Evolutionary conservation across 306 rosid species (phyloP).

Genomic region (Dalbergia cultrata): DNA sequence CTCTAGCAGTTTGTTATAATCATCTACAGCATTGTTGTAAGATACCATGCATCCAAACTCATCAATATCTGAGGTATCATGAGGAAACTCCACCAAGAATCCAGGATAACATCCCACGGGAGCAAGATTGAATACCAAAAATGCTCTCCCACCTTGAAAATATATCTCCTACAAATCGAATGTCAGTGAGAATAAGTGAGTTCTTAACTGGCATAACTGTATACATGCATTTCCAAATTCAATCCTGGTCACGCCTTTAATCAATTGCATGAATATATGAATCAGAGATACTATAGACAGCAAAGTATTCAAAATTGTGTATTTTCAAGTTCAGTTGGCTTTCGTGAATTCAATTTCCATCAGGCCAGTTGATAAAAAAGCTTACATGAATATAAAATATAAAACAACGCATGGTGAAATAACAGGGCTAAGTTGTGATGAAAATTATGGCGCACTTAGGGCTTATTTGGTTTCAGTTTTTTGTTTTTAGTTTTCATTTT

Average conservation of each 20-base stretch:
- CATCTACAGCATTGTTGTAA: slow-evolving; percentile 67
- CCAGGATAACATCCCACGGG: slow-evolving; percentile 91
- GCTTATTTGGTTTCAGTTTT: no score
- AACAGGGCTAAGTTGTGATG: background rate
- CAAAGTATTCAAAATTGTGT: background rate
- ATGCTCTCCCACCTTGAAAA: slow-evolving; percentile 71
- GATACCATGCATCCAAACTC: slow-evolving; percentile 75
- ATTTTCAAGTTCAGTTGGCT: no score
- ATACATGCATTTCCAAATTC: no score
- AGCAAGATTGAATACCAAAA: slow-evolving; percentile 77
- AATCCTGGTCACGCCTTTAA: background rate
- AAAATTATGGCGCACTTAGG: background rate
- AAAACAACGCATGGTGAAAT: background rate
- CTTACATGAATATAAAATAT: background rate
- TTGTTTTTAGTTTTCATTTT: no score
- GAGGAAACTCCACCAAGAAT: slow-evolving; percentile 65
- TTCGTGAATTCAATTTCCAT: no score
- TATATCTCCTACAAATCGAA: slow-evolving; percentile 67
- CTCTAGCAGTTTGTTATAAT: slow-evolving; percentile 68
- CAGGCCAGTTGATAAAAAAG: background rate
- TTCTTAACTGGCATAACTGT: no score
- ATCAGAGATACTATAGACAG: background rate
- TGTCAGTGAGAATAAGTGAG: background rate
- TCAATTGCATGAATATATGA: background rate
- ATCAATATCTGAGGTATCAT: slow-evolving; percentile 65